Evolutionary conservation across 2,329 filamentous ascomycete genomes (phyloP), one percentile per base, ranked within the genome.

Genomic region (Shiraia sp.): DNA sequence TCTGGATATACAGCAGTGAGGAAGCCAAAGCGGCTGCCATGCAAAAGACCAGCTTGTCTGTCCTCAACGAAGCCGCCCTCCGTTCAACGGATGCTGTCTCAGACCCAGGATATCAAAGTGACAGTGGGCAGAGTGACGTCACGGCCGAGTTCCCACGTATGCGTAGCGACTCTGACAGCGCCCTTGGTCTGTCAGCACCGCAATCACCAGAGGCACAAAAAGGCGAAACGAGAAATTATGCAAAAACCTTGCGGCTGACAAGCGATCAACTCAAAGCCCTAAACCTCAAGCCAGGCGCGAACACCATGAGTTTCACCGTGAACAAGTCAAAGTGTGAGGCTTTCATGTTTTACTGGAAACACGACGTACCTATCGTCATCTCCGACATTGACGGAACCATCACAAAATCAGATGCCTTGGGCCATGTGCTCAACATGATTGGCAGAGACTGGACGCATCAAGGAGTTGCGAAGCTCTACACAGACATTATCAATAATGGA

Each of bases 1-100:
- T 99, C n/a, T 97, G 93, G 92, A 97, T 99, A 54, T 99, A 99
- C 73, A 93, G 90, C 72, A 97, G 91, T 59, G 91, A 97, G 68
- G 91, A 96, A 63, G 90, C 93, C 16, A 97, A 96, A 64, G 87
- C 93, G 59, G 87, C 88, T 6, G 92, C 92, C 23, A 86, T 86
- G 74, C 85, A 86, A 26, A 77, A 78, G 57, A 75, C 78, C 2
- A 72, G 74, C 2, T 65, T 83, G 45, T 74, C 74, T 17, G 72
- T 75, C 3, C 71, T 85, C 50, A 74, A 77, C 35, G 71, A 77
- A 3, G 68, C 71, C 10, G 73, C 72, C 3, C 75, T 83, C 26
- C 73, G 82, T 14, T 80, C 81, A 13, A 81, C 83, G n/a, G 91
- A 97, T 70, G 88, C 90, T 23, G 79, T 85, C 6, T 96, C 91